Conservation (phyloP, 2,329 filamentous ascomycete genomes). For the Ceratocystis papillata region DNA sequence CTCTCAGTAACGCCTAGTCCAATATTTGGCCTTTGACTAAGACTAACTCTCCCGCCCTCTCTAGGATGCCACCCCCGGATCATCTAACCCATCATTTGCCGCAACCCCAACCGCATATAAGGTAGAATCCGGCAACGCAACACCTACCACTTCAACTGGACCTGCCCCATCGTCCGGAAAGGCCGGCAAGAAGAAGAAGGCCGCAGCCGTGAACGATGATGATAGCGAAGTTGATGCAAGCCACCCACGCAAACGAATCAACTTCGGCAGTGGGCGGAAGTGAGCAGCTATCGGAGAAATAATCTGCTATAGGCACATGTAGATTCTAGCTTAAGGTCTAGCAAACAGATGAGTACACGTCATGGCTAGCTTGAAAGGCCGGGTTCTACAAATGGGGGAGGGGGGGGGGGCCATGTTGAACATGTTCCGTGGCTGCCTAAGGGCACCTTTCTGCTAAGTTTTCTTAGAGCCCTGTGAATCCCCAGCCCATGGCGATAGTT, state of each 20-base stretch:
- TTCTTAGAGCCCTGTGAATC: too few species aligned
- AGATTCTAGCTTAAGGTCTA: not conserved
- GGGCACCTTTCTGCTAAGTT: not conserved
- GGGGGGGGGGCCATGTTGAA: not conserved
- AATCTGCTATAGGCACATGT: not conserved
- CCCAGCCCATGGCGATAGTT: not conserved
- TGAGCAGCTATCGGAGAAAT: constrained; percentile 26
- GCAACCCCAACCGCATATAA: constrained; percentile 48
- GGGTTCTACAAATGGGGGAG: not conserved
- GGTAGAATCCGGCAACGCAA: constrained; percentile 29
- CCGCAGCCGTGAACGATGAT: constrained; percentile 39
- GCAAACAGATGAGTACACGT: too few species aligned
- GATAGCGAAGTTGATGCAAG: constrained; percentile 52
- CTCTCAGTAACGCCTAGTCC: not conserved
- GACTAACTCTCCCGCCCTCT: constrained; percentile 5
- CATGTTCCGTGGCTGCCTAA: not conserved
- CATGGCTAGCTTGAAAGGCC: too few species aligned
- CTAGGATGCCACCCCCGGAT: constrained; percentile 37
- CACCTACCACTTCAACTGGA: constrained; percentile 39
- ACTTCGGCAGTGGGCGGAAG: constrained; percentile 47
- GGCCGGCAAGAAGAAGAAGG: constrained; percentile 42
- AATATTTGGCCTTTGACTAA: not conserved
- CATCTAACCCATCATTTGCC: constrained; percentile 38
- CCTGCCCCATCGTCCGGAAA: constrained; percentile 45
- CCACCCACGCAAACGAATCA: constrained; percentile 44